Evolutionary conservation across 306 rosid species (phyloP).

Genomic region (Acacia acuminata): DNA sequence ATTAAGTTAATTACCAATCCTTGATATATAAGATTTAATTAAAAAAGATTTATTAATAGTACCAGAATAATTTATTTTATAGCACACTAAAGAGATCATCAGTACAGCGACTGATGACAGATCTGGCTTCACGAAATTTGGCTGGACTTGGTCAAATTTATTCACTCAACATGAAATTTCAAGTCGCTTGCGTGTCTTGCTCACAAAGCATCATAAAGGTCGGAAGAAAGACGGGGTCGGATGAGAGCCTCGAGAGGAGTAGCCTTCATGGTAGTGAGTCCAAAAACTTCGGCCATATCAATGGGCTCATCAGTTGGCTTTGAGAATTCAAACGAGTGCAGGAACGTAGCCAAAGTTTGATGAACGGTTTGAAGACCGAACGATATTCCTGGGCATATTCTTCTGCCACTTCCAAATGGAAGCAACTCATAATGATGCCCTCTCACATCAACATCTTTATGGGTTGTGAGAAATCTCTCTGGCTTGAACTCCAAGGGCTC

Average conservation of each 20-base stretch:
- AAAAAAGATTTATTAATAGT: no score
- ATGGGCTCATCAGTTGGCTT: conserved; percentile 32
- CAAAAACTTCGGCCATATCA: conserved; percentile 50
- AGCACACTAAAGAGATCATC: no score
- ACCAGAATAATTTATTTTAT: neutral
- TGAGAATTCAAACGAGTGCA: conserved; percentile 47
- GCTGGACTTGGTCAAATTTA: neutral
- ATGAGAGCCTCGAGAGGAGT: conserved; percentile 54
- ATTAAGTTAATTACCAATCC: no score
- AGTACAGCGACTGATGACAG: neutral
- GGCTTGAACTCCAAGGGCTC: conserved; percentile 59
- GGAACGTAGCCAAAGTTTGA: conserved; percentile 33
- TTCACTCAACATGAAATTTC: neutral
- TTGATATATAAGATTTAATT: no score
- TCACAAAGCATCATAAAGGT: conserved; percentile 23
- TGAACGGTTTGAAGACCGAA: conserved; percentile 38
- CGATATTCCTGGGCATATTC: conserved; percentile 48
- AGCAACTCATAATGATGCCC: conserved; percentile 50
- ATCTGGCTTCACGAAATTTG: neutral
- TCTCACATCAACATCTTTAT: conserved; percentile 44
- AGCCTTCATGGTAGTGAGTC: conserved; percentile 42
- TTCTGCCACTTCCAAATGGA: conserved; percentile 62
- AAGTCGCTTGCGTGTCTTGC: neutral
- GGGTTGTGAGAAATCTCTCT: conserved; percentile 52
- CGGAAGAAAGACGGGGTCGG: conserved; percentile 45